These are phyloP conservation scores for Saccharomycopsis sp. DNA, from an alignment of 805 yeast species.

Conservation along the genomic window DNA sequence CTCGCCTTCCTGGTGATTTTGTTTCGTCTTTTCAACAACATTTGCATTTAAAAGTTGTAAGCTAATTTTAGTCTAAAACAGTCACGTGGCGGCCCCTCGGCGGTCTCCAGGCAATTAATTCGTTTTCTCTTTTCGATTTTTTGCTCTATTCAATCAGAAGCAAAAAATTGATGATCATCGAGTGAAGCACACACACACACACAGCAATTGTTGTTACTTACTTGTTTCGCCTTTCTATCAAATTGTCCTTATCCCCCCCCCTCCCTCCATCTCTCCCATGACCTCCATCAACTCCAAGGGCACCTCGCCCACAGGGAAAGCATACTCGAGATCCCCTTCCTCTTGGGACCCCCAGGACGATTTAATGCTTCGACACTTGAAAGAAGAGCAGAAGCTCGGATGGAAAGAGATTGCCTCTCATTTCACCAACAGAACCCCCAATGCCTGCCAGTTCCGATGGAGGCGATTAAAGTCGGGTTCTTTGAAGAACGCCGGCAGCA, in stretches of 20 bases:
- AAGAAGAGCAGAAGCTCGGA: conserved; percentile 76
- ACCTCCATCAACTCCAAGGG: not conserved
- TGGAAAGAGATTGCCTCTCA: conserved; percentile 83
- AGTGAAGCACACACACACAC: not conserved
- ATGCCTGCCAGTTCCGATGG: conserved; percentile 88
- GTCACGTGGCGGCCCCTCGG: not conserved
- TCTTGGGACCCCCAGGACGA: conserved; percentile 80
- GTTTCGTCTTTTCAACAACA: not conserved
- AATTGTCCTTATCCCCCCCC: not conserved
- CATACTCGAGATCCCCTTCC: conserved; percentile 17
- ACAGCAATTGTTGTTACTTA: not conserved
- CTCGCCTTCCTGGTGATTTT: not conserved
- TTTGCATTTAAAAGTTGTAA: too few relatives aligned
- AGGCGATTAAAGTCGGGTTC: conserved; percentile 50
- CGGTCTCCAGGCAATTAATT: too few relatives aligned
- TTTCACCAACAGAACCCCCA: conserved; percentile 74
- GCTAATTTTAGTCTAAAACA: not conserved
- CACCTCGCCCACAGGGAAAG: not conserved
- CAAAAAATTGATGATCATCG: not conserved
- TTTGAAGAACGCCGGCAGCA: conserved; percentile 24
- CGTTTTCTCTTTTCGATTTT: not conserved
- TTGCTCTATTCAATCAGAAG: not conserved
- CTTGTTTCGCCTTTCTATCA: not conserved
- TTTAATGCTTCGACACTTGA: conserved; percentile 57
- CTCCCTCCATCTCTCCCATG: not conserved